Evolutionary conservation across 371 early-diverging fungal genomes (phyloP), one percentile per base, ranked within the genome.

Genomic region (Mucor piriformis): DNA sequence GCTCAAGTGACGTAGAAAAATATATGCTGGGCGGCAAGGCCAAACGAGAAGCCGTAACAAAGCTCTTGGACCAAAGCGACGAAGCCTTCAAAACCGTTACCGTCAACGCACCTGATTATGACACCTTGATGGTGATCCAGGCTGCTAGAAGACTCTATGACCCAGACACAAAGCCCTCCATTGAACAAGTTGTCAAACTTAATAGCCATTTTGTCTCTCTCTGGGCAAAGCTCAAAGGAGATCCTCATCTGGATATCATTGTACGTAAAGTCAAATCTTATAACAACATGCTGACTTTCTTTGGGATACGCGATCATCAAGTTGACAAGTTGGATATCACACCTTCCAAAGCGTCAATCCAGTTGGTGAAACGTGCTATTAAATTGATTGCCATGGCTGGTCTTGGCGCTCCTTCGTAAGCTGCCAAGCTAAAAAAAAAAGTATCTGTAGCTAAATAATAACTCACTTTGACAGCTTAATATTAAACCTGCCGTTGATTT

Each of bases 241-340:
- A 93, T 57, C 90, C 93, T 6, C 77, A 79, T 23, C 84, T 95
- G 15, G 60, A 80, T 32, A 76, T 82, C 16, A 70, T 92, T 43
- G 76, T 76, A 42, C 74, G 81, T 27, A 82, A 87, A 34, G 88
- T 98, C 21, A 77, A 83, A 57, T 85, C 88, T 29, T 98, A 98
- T 79, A 95, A 96, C 68, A 77, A 85, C 46, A 82, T 88, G 61
- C 81, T 98, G 42, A 77, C 77, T 8, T 91, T 93, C 69, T 93
- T 94, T 67, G 97, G 98, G 8, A 83, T 98, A 50, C 85, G 89
- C 6, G 99, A 98, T 67, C 95, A 96, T 76, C 96, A 98, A 79
- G 98, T 98, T 18, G 87, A 92, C 32, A 89, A 85, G 15, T 84
- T 91, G 40, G 72, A 80, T 11, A 82, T 97, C 20, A 85, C 87